Evolutionary conservation across 495 filamentous ascomycete species (phyloP).

Genomic region (Geoglossum glabrum): DNA sequence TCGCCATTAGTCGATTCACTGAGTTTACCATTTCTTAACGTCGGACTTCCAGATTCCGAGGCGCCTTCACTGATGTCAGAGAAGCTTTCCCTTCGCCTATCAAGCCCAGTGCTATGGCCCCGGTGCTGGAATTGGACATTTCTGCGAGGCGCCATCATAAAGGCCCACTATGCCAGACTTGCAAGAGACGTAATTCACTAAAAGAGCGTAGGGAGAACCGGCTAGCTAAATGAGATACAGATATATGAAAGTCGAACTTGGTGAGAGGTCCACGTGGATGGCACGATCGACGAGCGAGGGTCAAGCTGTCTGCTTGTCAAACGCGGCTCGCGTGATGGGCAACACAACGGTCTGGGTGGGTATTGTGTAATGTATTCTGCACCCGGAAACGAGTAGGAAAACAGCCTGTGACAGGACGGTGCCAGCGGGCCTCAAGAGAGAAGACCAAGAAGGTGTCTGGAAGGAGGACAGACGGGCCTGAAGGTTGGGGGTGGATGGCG

Average conservation of each 20-base stretch:
- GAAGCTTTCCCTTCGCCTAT: slow-evolving; percentile 45
- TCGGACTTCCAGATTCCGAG: slow-evolving; percentile 38
- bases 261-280: neutral
- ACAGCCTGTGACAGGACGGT: neutral
- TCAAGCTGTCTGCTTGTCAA: neutral
- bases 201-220: neutral
- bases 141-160: slow-evolving; percentile 7
- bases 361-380: neutral
- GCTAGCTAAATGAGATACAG: neutral
- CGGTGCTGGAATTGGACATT: slow-evolving; percentile 69
- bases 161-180: slow-evolving; percentile 1
- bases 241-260: neutral
- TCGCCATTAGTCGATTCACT: slow-evolving; percentile 15
- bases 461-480: neutral
- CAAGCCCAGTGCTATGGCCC: slow-evolving; percentile 27
- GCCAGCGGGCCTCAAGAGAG: neutral
- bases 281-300: neutral
- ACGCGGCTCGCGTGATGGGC: neutral
- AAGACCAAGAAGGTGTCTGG: slow-evolving; percentile 4
- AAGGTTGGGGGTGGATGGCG: neutral
- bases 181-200: neutral
- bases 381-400: neutral
- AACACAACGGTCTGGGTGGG: neutral
- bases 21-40: slow-evolving; percentile 25
- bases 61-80: slow-evolving; percentile 50